Base-by-base conservation (phyloP, 2,329 filamentous ascomycete genomes). In the Paracoccidioides lutzii region DNA sequence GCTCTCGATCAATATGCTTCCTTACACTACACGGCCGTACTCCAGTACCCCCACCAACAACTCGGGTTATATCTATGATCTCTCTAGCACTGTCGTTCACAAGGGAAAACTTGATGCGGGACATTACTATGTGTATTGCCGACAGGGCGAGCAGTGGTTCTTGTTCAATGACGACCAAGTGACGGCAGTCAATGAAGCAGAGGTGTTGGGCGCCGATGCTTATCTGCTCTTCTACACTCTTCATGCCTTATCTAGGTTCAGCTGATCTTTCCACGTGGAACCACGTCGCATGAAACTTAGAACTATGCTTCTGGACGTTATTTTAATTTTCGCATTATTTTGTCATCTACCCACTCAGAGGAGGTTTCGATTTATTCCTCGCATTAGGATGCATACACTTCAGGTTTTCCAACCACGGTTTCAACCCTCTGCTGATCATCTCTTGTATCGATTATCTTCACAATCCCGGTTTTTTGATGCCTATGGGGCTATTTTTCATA, bases 111-210 rank as follows among this genome's bases (percentile, higher is more conserved):
- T 96, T 56, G 90, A 96, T 64, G 90, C 88, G 1, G 91, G 90
- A 14, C 90, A 96, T 67, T 96, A 95, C 66, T 83, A 90, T 56
- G 88, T 85, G n/a, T 96, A 94, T 69, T 90, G 87, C 58, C 78
- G 88, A 49, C 85, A 91, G 57, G 87, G 84, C 4, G 85, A 88
- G 75, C 66, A 95, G 79, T 97, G 91, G 91, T 95, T 95, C 69
- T 83, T 88, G 55, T 96, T 96, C 72, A 94, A 97, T 66, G 91
- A 97, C 67, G 90, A 93, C 68, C 90, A 89, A 68, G 91, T 97
- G 30, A 88, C 90, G 59, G 67, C 90, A 55, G 91, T 88, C 2
- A 82, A 82, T 49, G 85, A 93, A 66, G 87, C 86, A 4, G 88
- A 96, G 58, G 91, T 97, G 3, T 77, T 97, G 44, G 81, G 80